Evolutionary conservation across 179 eudicot species (phyloP), one percentile per base, ranked within the genome.

Genomic region (Camellia oleifera): DNA sequence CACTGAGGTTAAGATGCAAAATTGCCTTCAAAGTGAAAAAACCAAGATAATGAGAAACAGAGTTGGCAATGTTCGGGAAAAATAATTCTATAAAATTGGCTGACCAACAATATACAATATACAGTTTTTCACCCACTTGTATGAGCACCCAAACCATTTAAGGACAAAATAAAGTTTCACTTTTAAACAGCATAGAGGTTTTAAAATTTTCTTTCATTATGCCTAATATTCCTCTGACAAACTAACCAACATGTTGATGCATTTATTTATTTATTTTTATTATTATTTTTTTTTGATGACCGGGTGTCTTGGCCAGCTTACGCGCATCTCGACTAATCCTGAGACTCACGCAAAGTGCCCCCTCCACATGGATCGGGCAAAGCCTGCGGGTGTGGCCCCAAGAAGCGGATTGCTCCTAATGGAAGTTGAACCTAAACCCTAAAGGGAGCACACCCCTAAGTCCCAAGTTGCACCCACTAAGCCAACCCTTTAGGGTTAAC

Each of bases 171-270:
- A 71, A 52, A 13, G 9, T 52, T 56, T 26, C 45, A 26, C 52
- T n/a, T 57, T 32, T n/a, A 54, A 75, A 75, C 67, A 7, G 26
- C 66, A 40, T 7, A 10, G 12, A 17, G 50, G 13, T 40, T 5
- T 40, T 6, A 32, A 74, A 40, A 32, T 11, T 50, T 9, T 2
- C 17, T 57, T 10, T 74, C 66, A 15, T 60, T 8, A 20, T 53
- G 76, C 17, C n/a, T 7, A 75, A 60, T 63, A 75, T 42, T 8
- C 53, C 46, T 75, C 67, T 64, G 26, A 40, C 45, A 40, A 58
- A 75, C 15, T 44, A 72, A 58, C 62, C 76, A 7, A 32, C 77
- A 23, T 52, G 5, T 23, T 56, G 63, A 74, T 74, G 64, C 77
- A 74, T 74, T 46, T 26, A 11, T 32, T 32, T 32, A 32, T 32